Base-by-base conservation (phyloP, 2,329 filamentous ascomycete species). In the Sporothrix brasiliensis region DNA sequence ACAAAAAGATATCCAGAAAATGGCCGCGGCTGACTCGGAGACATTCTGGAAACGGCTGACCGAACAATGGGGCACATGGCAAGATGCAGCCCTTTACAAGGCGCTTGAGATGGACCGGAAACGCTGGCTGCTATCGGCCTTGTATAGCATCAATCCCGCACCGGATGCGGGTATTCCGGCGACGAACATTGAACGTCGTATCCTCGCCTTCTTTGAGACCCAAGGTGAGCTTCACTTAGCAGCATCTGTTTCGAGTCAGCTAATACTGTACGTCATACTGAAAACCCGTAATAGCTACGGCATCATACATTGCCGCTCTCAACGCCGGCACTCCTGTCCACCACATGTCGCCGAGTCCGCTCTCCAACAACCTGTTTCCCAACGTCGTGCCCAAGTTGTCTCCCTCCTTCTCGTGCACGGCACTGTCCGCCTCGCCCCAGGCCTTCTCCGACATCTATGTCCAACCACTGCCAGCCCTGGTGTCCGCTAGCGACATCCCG, bases 401-500 rank as follows among this genome's bases (percentile, higher is more conserved):
- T 7, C 79, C 83, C 0, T 79, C 80, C 1, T 10, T 68, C 6
- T 47, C 54, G 1, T 74, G 78, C 67, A 76, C 77, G 50, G 75
- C 75, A 2, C 78, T 80, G 16, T 80, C 82, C 4, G 73, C 84
- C 34, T 76, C 81, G 14, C 77, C 81, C 10, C 75, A 80, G 11
- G 75, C 81, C 1, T 88, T 87, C 74, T 80, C 83, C 0, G 77
- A 81, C 0, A 84, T 86, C 3, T 83, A 86, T 54, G 84, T 85
- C 0, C 80, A 89, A 24, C 81, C 82, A 0, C 81, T 91, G 34
- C 86, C 88, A 1, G 84, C 86, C 0, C 75, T 87, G 1, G 83
- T 89, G 44, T 80, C 87, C 0, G 85, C 86, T 0, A 79, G 84
- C 0, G 86, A 88, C 14, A 83, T 92, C 0, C 86, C 86, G 0